Evolutionary conservation across 2,329 filamentous ascomycete genomes (phyloP), one percentile per base, ranked within the genome.

Genomic region (Rhexocercosporidium sp.): DNA sequence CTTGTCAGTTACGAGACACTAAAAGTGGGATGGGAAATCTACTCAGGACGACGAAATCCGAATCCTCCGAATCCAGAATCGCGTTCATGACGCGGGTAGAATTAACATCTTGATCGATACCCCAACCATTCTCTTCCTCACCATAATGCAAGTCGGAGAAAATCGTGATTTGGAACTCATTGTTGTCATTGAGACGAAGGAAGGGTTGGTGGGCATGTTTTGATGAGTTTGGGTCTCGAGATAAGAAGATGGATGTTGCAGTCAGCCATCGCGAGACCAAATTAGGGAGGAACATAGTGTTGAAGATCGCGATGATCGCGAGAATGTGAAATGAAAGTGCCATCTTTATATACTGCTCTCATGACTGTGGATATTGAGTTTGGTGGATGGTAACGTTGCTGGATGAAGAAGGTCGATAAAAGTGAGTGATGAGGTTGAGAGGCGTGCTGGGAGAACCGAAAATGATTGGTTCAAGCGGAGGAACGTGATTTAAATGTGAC

Each of bases 81-180:
- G 80, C 78, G 59, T 83, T 81, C 72, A 92, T 86, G 0, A 91
- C 87, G 4, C 78, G 71, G 3, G 85, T 78, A 0, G 87, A 86
- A 61, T 86, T 85, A 66, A 82, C 74, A 75, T 92, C 90, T 68
- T 86, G 84, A 37, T 81, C 79, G 3, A 82, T 81, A 0, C 81
- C 79, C 80, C 81, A 86, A 20, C 61, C 64, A 65, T 68, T 37
- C 65, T 75, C 72, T 59, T 69, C 72, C 77, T 93, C 90, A 11
- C 90, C 91, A 74, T 90, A 91, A 75, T 93, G 90, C 8, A 93
- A 78, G 71, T 93, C 91, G 31, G 87, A 85, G 68, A 93, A 91
- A 14, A 93, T 83, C 1, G 87, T 62, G 20, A 75, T 72, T 16
- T 71, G 64, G n/a, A 75, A 74, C 41, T 68, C 59, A 47, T 67